Base-by-base conservation (phyloP, 768 basidiomycete species). In the Harrya chromipes region DNA sequence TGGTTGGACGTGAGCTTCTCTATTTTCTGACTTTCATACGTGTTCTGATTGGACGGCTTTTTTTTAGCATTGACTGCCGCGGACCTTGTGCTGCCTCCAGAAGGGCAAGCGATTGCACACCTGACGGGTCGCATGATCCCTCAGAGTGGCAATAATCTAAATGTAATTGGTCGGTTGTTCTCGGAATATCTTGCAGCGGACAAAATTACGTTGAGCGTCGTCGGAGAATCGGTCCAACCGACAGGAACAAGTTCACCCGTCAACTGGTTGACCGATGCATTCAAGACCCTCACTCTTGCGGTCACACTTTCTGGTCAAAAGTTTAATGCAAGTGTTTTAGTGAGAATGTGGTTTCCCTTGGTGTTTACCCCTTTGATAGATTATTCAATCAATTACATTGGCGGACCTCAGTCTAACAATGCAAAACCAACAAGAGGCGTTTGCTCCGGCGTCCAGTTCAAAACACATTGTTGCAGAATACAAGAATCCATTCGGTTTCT, bases 401-500 rank as follows among this genome's bases (percentile, higher is more conserved):
- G 70, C 73, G 16, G 84, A 87, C 59, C 68, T 88, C 33, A 72
- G 70, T 23, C 62, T 87, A 31, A 74, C 69, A 7, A 74, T 87
- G 65, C 63, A 75, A 23, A 73, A 72, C 7, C 72, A 72, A 34
- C 72, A 73, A 44, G 72, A 87, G 61, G 72, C 80, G 0, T 86
- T 80, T 56, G 76, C 78, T 1, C 84, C 85, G 0, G 69, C 76
- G n/a, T 70, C 84, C 0, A 77, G 80, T 53, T 86, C 83, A 4
- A 66, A 75, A 35, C 65, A 71, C 43, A 82, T 81, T 0, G 46
- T 81, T 4, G 83, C 81, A 14, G 68, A 73, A 54, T 85, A 84
- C 64, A 79, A 78, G 65, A 89, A 87, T 65, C 86, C 87, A 1
- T 88, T 88, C 61, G 86, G 86, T 4, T 89, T 89, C 68, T 79